A percentile compares a stretch with the other conserved stretches of the same genome.
Conservation (phyloP, 2,329 filamentous ascomycete species). For the Karstenula rhodostoma region DNA sequence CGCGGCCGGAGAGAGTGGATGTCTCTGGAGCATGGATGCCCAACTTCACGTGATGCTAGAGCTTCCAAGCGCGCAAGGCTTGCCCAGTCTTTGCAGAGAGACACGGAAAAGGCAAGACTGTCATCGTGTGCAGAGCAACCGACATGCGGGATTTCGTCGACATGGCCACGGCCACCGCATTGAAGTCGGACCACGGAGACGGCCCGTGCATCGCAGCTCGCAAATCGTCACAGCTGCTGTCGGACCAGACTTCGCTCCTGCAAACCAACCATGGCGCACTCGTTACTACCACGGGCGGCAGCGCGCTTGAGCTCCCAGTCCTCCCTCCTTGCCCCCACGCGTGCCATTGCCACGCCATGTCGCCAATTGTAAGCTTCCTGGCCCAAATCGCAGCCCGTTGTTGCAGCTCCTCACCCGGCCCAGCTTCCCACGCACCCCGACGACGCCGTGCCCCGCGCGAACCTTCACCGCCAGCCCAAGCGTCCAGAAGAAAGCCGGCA, state of each 20-base stretch:
- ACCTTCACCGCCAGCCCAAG: conserved; percentile 54
- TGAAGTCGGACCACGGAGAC: conserved; percentile 1
- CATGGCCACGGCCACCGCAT: background rate
- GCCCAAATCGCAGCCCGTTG: background rate
- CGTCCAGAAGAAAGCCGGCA: conserved; percentile 62
- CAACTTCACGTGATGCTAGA: too few relatives aligned
- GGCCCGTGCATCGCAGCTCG: conserved; percentile 18
- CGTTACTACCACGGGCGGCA: conserved; percentile 32
- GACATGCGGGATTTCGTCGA: too few relatives aligned
- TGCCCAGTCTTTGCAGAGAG: too few relatives aligned
- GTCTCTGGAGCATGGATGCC: too few relatives aligned
- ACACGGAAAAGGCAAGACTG: too few relatives aligned
- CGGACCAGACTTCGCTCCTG: conserved; percentile 1
- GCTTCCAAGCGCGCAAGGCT: too few relatives aligned
- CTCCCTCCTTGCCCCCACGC: conserved; percentile 17
- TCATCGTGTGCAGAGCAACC: too few relatives aligned
- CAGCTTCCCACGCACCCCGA: conserved; percentile 9
- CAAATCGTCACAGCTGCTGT: conserved; percentile 16
- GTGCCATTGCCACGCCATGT: conserved; percentile 36
- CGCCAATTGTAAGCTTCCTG: conserved; percentile 34
- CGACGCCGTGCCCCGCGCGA: conserved; percentile 27
- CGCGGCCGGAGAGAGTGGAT: too few relatives aligned
- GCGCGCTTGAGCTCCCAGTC: conserved; percentile 29
- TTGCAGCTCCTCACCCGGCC: conserved; percentile 17
- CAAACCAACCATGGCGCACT: conserved; percentile 35